A percentile compares a stretch with the other conserved stretches of the same genome.
Conservation (phyloP, 805 yeast species). For the Cyberlindnera euphorbiiphila region DNA sequence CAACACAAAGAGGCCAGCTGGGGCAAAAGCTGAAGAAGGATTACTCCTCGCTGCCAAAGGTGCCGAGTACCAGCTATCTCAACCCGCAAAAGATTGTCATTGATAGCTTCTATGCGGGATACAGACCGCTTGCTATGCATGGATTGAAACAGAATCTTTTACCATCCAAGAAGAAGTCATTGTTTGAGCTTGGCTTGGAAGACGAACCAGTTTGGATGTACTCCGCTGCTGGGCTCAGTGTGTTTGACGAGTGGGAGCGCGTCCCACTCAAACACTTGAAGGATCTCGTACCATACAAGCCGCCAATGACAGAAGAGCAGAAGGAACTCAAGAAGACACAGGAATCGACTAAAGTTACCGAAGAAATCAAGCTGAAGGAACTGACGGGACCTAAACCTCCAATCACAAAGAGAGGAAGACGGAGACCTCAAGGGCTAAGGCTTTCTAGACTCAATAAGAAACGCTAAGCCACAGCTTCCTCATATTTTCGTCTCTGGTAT, state of each 20-base stretch:
- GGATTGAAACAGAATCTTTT: constrained; percentile 27
- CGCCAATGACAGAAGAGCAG: constrained; percentile 23
- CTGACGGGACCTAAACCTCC: constrained; percentile 1
- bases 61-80: constrained; percentile 19
- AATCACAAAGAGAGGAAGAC: constrained; percentile 16
- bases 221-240: constrained; percentile 35
- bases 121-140: constrained; percentile 24
- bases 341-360: constrained; percentile 1
- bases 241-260: constrained; percentile 31
- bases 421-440: constrained; percentile 10
- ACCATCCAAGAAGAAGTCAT: constrained; percentile 28
- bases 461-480: constrained; percentile 1
- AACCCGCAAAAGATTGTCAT: constrained; percentile 18
- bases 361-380: too few relatives aligned
- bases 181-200: constrained; percentile 21
- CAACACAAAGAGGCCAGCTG: not conserved
- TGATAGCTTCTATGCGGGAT: constrained; percentile 23
- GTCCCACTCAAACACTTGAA: constrained; percentile 14
- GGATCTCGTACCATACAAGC: constrained; percentile 32
- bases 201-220: constrained; percentile 31
- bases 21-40: constrained; percentile 14
- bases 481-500: not conserved
- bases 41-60: constrained; percentile 23
- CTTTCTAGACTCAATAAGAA: constrained; percentile 9
- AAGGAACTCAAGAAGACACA: constrained; percentile 7